These are phyloP conservation scores for Fusarium verticillioides DNA, from an alignment of 2,329 filamentous ascomycete species.

Conservation along the genomic window DNA sequence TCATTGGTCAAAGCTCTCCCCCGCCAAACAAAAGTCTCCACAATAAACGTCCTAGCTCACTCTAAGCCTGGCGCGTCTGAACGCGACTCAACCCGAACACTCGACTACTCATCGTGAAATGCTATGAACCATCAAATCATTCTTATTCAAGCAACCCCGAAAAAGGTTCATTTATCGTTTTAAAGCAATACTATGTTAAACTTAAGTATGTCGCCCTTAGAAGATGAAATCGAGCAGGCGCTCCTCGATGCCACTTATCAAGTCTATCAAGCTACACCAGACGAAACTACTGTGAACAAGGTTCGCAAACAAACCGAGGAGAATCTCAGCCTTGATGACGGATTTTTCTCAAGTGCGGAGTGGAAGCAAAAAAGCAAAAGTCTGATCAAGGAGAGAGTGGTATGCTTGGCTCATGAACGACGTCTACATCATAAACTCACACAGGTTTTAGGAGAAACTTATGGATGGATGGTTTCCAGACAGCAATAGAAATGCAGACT, in stretches of 20 bases:
- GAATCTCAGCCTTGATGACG: conserved; percentile 59
- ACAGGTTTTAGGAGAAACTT: conserved; percentile 48
- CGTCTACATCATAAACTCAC: background rate
- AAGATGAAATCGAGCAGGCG: conserved; percentile 56
- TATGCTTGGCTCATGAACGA: conserved; percentile 50
- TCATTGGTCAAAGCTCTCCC: conserved; percentile 39
- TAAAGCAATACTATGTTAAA: background rate
- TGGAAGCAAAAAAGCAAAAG: conserved; percentile 71
- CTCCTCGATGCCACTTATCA: conserved; percentile 60
- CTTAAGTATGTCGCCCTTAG: conserved; percentile 54
- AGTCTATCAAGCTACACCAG: conserved; percentile 57
- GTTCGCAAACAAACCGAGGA: conserved; percentile 65
- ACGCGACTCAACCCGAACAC: conserved; percentile 35
- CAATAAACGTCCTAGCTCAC: conserved; percentile 23
- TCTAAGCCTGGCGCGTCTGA: conserved; percentile 28
- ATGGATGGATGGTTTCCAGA: conserved; percentile 51
- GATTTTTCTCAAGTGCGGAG: conserved; percentile 59
- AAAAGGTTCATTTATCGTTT: background rate
- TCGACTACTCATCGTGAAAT: conserved; percentile 3
- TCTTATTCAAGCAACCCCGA: background rate
- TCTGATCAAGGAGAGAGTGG: conserved; percentile 66
- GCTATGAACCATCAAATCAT: background rate
- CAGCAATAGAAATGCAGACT: conserved; percentile 37
- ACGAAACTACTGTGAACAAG: conserved; percentile 65
- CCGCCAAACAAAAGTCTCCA: conserved; percentile 19